These are phyloP conservation scores for Austroboletus niveus DNA, from an alignment of 1,284 basidiomycete species.

Conservation along the genomic window DNA sequence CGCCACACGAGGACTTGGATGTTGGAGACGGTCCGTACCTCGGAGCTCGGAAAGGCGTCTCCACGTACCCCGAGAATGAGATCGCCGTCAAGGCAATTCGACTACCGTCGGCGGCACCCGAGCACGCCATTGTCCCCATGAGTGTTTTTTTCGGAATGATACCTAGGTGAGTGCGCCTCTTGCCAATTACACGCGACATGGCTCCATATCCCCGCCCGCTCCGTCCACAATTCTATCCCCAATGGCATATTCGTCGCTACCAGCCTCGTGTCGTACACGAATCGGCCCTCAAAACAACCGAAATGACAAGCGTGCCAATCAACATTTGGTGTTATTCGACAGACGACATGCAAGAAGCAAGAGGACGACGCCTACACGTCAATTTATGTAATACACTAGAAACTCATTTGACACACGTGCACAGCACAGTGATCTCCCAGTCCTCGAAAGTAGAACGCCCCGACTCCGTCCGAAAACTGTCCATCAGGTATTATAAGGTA, in stretches of 20 bases:
- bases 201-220: neutral
- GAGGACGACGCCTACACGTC: neutral
- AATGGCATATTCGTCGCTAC: neutral
- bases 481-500: constrained; percentile 9
- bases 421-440: neutral
- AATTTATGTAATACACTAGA: neutral
- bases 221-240: neutral
- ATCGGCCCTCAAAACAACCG: neutral
- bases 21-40: too few relatives aligned
- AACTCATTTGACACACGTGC: neutral
- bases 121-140: too few relatives aligned
- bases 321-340: neutral
- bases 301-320: neutral
- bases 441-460: neutral
- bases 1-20: too few relatives aligned
- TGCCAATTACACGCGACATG: neutral
- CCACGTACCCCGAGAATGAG: too few relatives aligned
- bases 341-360: constrained; percentile 1
- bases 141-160: too few relatives aligned
- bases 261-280: neutral
- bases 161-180: neutral
- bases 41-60: too few relatives aligned
- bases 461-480: neutral
- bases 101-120: too few relatives aligned
- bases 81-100: too few relatives aligned